Evolutionary conservation across 441 rosid species (phyloP), one percentile per base, ranked within the genome.

Genomic region (Pelargonium australe): DNA sequence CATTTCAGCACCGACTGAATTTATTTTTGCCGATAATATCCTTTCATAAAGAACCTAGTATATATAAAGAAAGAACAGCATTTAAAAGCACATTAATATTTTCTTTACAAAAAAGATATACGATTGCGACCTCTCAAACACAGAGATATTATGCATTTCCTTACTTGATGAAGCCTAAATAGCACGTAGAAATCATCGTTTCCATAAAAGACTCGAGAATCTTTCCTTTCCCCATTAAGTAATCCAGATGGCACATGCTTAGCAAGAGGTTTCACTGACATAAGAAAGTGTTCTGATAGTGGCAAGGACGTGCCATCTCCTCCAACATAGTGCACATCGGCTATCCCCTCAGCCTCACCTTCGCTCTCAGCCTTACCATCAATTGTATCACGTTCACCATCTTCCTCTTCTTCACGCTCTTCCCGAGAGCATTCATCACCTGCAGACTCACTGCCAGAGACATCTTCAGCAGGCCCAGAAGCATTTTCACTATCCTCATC

Each of bases 101-200:
- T 65, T 90, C 86, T 72, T 83, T 83, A 73, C 71, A 55, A 62
- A 55, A 64, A 40, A 40, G 66, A 41, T 2, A 55, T 6, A 20
- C 5, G 62, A 65, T 0, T 49, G 43, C 64, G 40, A 71, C 78
- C 92, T 96, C 68, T 90, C 95, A 7, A 87, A 95, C 63, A 95
- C 88, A 74, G 88, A 89, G 58, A 90, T 16, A 7, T 20, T 2
- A n/a, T 2, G 19, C 19, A 9, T 55, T 55, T 45, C 72, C 79
- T 82, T 84, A 92, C 99, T 76, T 88, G 99, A 78, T 95, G 99
- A 85, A 95, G 99, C 85, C 98, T 85, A 66, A 92, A 87, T 68
- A 92, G 91, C 72, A 91, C 94, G 67, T 89, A 92, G 78, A 88
- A 92, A 34, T 95, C 90, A 82, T 95, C 97, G 72, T 92, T 95